Base-by-base conservation (phyloP, 495 filamentous ascomycete species). In the Penicillium subrubescens region DNA sequence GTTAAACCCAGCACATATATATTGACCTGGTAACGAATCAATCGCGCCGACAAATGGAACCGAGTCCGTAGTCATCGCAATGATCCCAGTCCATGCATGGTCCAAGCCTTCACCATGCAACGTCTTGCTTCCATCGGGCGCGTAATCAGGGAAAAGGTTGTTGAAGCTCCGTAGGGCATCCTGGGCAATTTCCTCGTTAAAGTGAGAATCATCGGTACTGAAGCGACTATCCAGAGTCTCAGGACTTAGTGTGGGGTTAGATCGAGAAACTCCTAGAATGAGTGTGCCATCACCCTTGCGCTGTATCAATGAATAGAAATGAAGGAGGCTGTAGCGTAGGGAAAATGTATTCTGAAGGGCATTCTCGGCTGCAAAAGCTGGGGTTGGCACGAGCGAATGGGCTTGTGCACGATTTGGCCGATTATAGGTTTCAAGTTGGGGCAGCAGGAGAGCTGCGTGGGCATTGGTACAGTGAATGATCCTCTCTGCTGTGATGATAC, bases 1-100 rank as follows among this genome's bases (percentile, higher is more conserved):
- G 58, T 75, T 75, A 41, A 77, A 77, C 11, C 74, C 74, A 19
- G 74, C 74, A 66, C 74, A 77, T 5, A 77, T 70, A 53, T 69
- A 77, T 27, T 77, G 74, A 8, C 74, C 74, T 14, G 68, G 67
- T 0, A 73, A 57, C 0, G 64, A 65, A 8, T 71, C 69, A 34
- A 77, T 71, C 0, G 65, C 60, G 1, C 74, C 74, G n/a, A 77
- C 67, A 57, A 75, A 70, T 0, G 74, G 74, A 15, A 77, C 73
- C 23, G 64, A 71, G 57, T 77, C 74, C 0, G 71, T 68, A 1
- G 74, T 77, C 74, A 77, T 75, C 11, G 69, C 72, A 44, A 75
- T 75, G 37, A 77, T 72, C 1, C 74, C 74, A 41, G 72, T 75
- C 74, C 74, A 77, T 8, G 64, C 64, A 57, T 77, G 71, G 35